Evolutionary conservation across 371 early-diverging fungal species (phyloP).

Genomic region (Mucor piriformis): DNA sequence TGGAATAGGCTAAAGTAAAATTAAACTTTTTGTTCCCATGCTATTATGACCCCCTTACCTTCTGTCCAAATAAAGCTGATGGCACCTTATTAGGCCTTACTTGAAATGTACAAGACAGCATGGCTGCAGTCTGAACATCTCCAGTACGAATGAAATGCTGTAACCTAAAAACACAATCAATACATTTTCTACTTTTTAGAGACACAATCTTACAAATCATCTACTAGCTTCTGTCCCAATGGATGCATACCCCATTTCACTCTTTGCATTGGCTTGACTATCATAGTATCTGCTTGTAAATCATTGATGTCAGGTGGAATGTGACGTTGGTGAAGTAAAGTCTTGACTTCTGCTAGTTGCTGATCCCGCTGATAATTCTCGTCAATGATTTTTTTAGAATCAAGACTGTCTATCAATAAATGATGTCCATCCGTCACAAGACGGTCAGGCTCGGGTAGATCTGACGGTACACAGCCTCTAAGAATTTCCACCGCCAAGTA

Average conservation of each 20-base stretch:
- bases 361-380: constrained; percentile 27
- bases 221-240: constrained; percentile 63
- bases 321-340: constrained; percentile 5
- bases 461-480: constrained; percentile 45
- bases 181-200: background rate
- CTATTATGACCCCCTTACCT: constrained; percentile 5
- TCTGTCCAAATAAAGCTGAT: constrained; percentile 24
- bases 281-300: background rate
- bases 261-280: constrained; percentile 24
- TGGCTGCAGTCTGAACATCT: constrained; percentile 85
- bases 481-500: constrained; percentile 68
- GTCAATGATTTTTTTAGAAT: constrained; percentile 6
- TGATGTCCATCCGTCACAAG: constrained; percentile 22
- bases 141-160: constrained; percentile 66
- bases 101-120: constrained; percentile 78
- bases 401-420: constrained; percentile 11
- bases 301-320: background rate
- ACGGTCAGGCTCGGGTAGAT: constrained; percentile 27
- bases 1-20: constrained; percentile 15
- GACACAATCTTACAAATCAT: constrained; percentile 56
- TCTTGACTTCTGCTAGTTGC: constrained; percentile 24
- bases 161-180: constrained; percentile 45
- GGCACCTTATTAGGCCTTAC: constrained; percentile 18
- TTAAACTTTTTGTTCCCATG: background rate
- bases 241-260: constrained; percentile 79